Base-by-base conservation (phyloP, 768 basidiomycete genomes). In the Amyloporia xantha region DNA sequence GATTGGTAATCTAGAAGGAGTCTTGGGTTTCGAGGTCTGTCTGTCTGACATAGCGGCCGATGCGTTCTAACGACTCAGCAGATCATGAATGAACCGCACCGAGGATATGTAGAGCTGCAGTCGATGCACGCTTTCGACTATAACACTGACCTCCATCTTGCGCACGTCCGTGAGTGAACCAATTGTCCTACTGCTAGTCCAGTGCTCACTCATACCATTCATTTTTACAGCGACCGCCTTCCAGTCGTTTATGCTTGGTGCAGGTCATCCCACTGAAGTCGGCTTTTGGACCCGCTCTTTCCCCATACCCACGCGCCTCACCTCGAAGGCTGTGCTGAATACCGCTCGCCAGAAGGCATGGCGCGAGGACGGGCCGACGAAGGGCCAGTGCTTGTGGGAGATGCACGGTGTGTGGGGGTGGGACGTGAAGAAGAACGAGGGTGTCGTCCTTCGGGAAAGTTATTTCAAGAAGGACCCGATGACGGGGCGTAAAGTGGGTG, bases 11-110 rank as follows among this genome's bases (percentile, higher is more conserved):
- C 63, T 94, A 25, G 81, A 89, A 13, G 82, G 80, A 1, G 86
- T 98, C 1, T 59, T 95, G 19, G 95, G 95, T 0, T 93, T 95
- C 49, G 88, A 97, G 78, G 93, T 92, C 55, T 41, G 68, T 52
- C 17, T 20, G 4, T 19, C 13, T 33, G 19, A 2, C 44, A 15
- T 47, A 28, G 10, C 33, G 47, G 26, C 19, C 20, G 26, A 12
- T 3, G 19, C 23, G 4, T 23, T 47, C 33, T 50, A 33, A 24
- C 3, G 42, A 4, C 12, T 23, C 15, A 17, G 19, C 54, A 94
- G 91, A 78, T 92, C 63, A 83, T 95, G 76, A 96, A 97, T 56
- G 93, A 96, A 66, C 93, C 93, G 0, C 93, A 99, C 68, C 75
- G 84, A 59, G 96, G 95, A 36, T 98, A 95, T 64, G 82, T 95